Conservation (phyloP, 768 basidiomycete species). For the Lactifluus rugatus region DNA sequence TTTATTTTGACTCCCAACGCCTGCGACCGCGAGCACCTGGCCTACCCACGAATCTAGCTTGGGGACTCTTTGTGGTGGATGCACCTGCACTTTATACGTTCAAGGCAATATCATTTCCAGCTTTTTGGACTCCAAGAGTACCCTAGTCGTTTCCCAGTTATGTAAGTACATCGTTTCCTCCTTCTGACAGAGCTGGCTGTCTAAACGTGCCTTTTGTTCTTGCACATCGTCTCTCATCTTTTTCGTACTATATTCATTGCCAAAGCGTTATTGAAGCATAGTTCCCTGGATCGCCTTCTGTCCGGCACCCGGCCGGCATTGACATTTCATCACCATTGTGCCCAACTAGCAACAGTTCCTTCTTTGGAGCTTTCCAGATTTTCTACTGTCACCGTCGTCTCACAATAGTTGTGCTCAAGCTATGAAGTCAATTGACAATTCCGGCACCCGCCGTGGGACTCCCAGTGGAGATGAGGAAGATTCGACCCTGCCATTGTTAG, state of each 20-base stretch:
- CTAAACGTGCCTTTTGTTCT: slow-evolving; percentile 6
- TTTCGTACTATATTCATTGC: not conserved
- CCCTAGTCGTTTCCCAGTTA: slow-evolving; percentile 13
- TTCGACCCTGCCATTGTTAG: slow-evolving; percentile 25
- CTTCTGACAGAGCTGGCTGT: not conserved
- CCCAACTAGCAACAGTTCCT: slow-evolving; percentile 5
- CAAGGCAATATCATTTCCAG: slow-evolving; percentile 6
- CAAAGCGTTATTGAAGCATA: not conserved
- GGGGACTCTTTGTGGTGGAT: slow-evolving; percentile 1
- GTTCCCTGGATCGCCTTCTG: not conserved
- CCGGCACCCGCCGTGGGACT: slow-evolving; percentile 32
- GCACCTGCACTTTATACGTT: not conserved
- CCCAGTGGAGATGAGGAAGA: slow-evolving; percentile 21
- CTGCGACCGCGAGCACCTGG: slow-evolving; percentile 1
- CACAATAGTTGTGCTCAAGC: slow-evolving; percentile 31
- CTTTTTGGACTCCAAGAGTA: not conserved
- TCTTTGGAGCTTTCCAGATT: slow-evolving; percentile 1
- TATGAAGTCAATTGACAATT: slow-evolving; percentile 26
- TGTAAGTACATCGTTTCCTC: slow-evolving; percentile 16
- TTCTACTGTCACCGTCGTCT: slow-evolving; percentile 34
- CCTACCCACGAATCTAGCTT: not conserved
- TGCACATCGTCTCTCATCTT: not conserved
- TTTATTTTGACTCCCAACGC: not conserved
- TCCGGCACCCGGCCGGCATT: slow-evolving; percentile 12
- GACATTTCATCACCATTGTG: slow-evolving; percentile 10